Evolutionary conservation across 768 basidiomycete species (phyloP).

Genomic region (Podaxis mareebaensis): DNA sequence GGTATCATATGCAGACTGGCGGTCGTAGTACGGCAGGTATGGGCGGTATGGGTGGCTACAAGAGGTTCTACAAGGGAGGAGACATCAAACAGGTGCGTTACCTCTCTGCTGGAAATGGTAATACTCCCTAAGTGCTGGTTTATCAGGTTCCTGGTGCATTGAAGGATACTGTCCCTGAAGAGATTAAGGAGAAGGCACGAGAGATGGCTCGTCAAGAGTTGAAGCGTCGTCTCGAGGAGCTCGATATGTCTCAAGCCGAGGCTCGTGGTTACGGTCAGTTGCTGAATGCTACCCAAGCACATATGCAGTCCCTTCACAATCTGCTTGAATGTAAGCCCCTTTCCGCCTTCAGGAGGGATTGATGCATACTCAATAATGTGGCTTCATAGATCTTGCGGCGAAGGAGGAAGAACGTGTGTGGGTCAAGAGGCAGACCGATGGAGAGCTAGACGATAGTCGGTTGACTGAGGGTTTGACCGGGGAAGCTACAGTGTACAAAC

Average conservation of each 20-base stretch:
- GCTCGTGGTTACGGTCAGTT: conserved; percentile 57
- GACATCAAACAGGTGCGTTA: conserved; percentile 57
- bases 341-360: not conserved
- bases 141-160: conserved; percentile 27
- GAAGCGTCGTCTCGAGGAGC: conserved; percentile 58
- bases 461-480: conserved; percentile 69
- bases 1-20: conserved; percentile 45
- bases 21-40: conserved; percentile 67
- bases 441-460: conserved; percentile 67
- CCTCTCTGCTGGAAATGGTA: not conserved
- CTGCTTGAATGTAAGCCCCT: conserved; percentile 58
- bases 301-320: conserved; percentile 60
- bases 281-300: conserved; percentile 54
- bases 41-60: conserved; percentile 69
- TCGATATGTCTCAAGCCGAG: conserved; percentile 58
- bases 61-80: conserved; percentile 62
- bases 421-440: conserved; percentile 72
- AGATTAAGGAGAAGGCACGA: conserved; percentile 61
- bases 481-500: conserved; percentile 70
- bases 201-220: conserved; percentile 69
- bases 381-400: conserved; percentile 54
- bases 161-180: conserved; percentile 60
- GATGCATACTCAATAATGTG: not conserved
- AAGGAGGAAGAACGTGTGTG: conserved; percentile 72
- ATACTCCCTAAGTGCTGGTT: not conserved